Evolutionary conservation across 164 flowering plant species (phyloP).

Genomic region (Litsea cubeba): DNA sequence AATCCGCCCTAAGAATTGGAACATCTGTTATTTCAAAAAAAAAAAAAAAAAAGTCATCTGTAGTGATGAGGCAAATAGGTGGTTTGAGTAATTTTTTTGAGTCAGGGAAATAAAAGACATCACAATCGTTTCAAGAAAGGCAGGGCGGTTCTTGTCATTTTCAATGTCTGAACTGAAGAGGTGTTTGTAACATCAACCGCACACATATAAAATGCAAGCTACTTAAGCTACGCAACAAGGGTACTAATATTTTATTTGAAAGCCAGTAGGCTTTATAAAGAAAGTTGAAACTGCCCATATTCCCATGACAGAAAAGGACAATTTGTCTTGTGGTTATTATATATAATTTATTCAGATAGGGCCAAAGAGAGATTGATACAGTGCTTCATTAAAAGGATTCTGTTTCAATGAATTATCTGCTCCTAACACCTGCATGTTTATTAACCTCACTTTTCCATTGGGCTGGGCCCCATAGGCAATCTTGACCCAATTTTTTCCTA

Average conservation of each 20-base stretch:
- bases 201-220: neutral
- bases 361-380: neutral
- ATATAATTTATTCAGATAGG: neutral
- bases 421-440: too few species aligned
- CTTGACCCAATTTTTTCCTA: too few species aligned
- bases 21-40: neutral
- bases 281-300: neutral
- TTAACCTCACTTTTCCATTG: too few species aligned
- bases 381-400: neutral
- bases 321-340: neutral
- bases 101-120: neutral
- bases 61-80: neutral
- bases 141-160: constrained; percentile 5
- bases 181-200: neutral
- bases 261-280: neutral
- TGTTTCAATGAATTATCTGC: too few species aligned
- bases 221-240: neutral
- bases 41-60: neutral
- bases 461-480: too few species aligned
- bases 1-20: too few species aligned
- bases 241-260: neutral
- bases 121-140: neutral
- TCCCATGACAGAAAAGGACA: constrained; percentile 3
- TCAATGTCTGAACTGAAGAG: constrained; percentile 1
- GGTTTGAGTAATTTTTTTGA: neutral